These are phyloP conservation scores for Colletotrichum sp. DNA, from an alignment of 2,329 filamentous ascomycete genomes.

Conservation along the genomic window DNA sequence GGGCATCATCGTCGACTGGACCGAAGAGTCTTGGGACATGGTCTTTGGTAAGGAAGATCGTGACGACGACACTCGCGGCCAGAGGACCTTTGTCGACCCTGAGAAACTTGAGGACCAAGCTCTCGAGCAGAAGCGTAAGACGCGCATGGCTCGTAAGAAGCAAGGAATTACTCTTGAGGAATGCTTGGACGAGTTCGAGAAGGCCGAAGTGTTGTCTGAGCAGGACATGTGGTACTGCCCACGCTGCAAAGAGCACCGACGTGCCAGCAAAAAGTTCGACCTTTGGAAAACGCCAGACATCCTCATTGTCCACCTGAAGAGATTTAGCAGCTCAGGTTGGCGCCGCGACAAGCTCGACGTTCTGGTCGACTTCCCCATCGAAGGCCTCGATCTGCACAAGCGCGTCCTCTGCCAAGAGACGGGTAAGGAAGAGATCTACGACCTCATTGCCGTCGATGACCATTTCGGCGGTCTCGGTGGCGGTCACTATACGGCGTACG, in stretches of 20 bases:
- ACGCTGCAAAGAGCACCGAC: conserved; percentile 89
- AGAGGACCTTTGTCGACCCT: conserved; percentile 59
- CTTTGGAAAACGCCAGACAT: conserved; percentile 98
- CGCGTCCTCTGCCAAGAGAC: conserved; percentile 82
- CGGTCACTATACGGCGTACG: conserved; percentile 94
- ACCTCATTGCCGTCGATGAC: conserved; percentile 94
- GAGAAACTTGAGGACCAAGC: conserved; percentile 66
- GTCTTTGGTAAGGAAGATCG: conserved; percentile 64
- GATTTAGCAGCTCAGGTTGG: conserved; percentile 84
- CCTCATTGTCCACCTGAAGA: conserved; percentile 91
- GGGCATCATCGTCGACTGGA: conserved; percentile 88
- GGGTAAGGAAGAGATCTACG: conserved; percentile 84
- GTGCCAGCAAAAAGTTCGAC: conserved; percentile 95
- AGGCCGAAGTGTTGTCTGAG: conserved; percentile 90
- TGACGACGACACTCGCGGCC: conserved; percentile 57
- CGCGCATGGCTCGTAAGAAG: conserved; percentile 59
- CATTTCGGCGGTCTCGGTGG: conserved; percentile 93
- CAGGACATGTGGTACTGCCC: conserved; percentile 98
- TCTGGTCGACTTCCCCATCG: conserved; percentile 87
- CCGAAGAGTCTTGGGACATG: conserved; percentile 68
- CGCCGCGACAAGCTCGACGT: conserved; percentile 92
- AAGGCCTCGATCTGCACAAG: conserved; percentile 81
- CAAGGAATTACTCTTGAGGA: conserved; percentile 84
- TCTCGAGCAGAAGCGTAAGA: conserved; percentile 67
- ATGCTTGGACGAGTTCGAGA: conserved; percentile 93